A percentile compares a stretch with the other conserved stretches of the same genome.
These are phyloP conservation scores for Trebouxia gelatinosa DNA, from an alignment of 163 green algal species.

Conservation along the genomic window DNA sequence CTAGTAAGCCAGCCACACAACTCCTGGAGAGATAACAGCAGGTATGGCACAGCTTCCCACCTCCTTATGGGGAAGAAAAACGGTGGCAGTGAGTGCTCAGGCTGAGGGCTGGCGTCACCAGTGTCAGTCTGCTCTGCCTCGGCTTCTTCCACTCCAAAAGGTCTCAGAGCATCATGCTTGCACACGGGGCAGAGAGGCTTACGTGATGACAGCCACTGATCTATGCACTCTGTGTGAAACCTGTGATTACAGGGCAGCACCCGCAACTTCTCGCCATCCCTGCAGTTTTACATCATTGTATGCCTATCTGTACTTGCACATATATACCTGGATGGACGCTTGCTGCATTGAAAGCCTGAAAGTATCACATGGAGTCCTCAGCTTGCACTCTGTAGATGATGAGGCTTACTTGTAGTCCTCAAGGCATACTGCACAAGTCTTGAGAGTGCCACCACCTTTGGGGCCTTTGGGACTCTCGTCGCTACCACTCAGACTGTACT, in stretches of 20 bases:
- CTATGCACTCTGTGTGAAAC: conserved; percentile 79
- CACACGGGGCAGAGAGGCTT: conserved; percentile 75
- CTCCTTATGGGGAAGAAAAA: conserved; percentile 24
- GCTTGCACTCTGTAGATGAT: not conserved
- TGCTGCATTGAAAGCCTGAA: not conserved
- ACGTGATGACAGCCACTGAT: conserved; percentile 70
- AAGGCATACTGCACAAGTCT: conserved; percentile 80
- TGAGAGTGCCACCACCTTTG: conserved; percentile 58
- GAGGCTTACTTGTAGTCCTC: conserved; percentile 66
- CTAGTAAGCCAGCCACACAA: no score
- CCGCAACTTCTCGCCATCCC: conserved; percentile 69
- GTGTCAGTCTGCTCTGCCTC: not conserved
- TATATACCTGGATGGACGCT: not conserved
- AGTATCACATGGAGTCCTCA: not conserved
- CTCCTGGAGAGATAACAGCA: no score
- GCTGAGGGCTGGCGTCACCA: not conserved
- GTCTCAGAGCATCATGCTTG: conserved; percentile 63
- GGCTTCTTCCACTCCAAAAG: not conserved
- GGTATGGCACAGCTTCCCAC: no score
- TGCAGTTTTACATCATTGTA: no score
- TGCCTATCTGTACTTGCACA: no score
- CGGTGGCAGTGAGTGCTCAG: not conserved
- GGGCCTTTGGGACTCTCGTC: conserved; percentile 26
- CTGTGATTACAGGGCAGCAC: conserved; percentile 83
- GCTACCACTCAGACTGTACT: conserved; percentile 7